phyloP scores from a whole-genome alignment of 495 filamentous ascomycete species.

The Aspergillus carlsbadensis region DNA sequence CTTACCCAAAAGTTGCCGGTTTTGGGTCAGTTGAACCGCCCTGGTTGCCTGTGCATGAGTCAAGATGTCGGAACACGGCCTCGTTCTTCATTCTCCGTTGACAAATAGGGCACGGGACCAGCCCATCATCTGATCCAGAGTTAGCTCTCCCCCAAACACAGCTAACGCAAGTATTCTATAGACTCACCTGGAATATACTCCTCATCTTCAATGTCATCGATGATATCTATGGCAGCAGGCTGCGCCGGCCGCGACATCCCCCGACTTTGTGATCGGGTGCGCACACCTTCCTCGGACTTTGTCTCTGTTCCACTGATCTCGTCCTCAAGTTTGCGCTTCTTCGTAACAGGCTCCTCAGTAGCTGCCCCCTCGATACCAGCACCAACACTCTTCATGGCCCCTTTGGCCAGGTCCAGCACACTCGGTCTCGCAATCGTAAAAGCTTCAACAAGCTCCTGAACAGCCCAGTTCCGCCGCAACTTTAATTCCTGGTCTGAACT shows the following conservation, averaged over 20 bases:
- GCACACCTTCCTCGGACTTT: constrained; percentile 29
- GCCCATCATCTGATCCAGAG: constrained; percentile 58
- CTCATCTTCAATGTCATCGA: constrained; percentile 43
- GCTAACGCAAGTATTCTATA: not conserved
- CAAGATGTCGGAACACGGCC: constrained; percentile 76
- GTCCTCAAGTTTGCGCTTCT: constrained; percentile 47
- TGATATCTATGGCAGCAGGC: constrained; percentile 22
- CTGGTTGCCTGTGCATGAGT: constrained; percentile 45
- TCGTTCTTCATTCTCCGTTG: constrained; percentile 69
- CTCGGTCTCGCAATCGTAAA: constrained; percentile 65
- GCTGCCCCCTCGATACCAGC: constrained; percentile 13
- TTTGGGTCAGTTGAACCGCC: constrained; percentile 18
- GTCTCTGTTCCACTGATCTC: constrained; percentile 9
- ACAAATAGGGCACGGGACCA: constrained; percentile 84
- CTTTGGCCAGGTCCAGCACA: constrained; percentile 61
- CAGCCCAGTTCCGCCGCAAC: constrained; percentile 75
- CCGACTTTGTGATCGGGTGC: constrained; percentile 41
- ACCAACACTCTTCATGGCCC: constrained; percentile 25
- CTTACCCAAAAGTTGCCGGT: constrained; percentile 32
- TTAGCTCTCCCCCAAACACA: constrained; percentile 18
- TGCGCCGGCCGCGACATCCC: constrained; percentile 13
- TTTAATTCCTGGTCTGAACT: constrained; percentile 75
- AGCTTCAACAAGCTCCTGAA: constrained; percentile 80
- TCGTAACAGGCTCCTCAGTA: constrained; percentile 26
- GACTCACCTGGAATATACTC: constrained; percentile 35